Percentiles rank a stretch among this genome's conserved stretches.
Evolutionary conservation across 176 grass and related monocot genomes (phyloP).

Genomic region (Carex scoparia): DNA sequence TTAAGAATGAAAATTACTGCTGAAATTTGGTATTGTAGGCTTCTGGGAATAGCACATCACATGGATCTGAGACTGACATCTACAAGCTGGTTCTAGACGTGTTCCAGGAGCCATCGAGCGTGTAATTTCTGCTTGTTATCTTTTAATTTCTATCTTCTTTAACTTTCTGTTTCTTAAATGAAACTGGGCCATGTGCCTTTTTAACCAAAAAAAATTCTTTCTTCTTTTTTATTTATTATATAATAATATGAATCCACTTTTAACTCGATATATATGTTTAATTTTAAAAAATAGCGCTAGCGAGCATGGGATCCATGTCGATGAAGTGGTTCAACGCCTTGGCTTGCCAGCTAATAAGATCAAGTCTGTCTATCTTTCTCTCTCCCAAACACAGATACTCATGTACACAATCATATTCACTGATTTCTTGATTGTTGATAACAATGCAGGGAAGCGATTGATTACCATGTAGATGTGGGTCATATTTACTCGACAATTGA

Average conservation of each 20-base stretch:
- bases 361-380: slow-evolving; percentile 33
- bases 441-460: slow-evolving; percentile 59
- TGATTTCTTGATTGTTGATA: slow-evolving; percentile 14
- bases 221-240: background rate
- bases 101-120: slow-evolving; percentile 66
- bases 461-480: slow-evolving; percentile 39
- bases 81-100: slow-evolving; percentile 57
- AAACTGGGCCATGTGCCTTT: no score
- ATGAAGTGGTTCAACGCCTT: slow-evolving; percentile 60
- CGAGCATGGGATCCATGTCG: slow-evolving; percentile 76
- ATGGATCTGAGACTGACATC: slow-evolving; percentile 46
- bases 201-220: background rate
- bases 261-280: slow-evolving; percentile 5
- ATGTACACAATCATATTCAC: background rate
- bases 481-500: slow-evolving; percentile 83
- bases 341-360: slow-evolving; percentile 39
- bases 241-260: background rate
- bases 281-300: slow-evolving; percentile 32
- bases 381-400: background rate
- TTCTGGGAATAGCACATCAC: background rate
- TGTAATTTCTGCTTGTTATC: slow-evolving; percentile 44
- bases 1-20: slow-evolving; percentile 5
- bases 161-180: no score
- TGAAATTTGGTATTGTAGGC: slow-evolving; percentile 22
- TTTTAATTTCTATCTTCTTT: background rate